Conservation (phyloP, 2,329 filamentous ascomycete genomes). For the Sporothrix phasma region DNA sequence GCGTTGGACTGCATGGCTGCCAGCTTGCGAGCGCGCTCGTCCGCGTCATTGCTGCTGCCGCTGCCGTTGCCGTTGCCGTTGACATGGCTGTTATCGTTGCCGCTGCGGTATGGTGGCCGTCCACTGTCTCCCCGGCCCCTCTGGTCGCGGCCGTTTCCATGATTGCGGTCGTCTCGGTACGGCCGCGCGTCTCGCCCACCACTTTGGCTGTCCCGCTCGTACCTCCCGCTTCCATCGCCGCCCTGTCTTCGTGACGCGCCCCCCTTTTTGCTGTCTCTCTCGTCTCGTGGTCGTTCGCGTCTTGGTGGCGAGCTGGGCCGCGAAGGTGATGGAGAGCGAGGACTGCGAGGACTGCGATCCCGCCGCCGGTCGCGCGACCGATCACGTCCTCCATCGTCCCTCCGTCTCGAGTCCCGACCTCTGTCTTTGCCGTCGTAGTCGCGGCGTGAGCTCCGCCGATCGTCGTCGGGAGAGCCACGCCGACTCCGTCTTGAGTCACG, state of each 20-base stretch:
- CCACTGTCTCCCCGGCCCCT: background rate
- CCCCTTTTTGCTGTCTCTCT: background rate
- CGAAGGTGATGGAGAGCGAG: background rate
- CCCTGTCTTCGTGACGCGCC: background rate
- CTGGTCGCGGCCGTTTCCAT: slow-evolving; percentile 4
- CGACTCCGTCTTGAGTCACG: background rate
- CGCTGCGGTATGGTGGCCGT: background rate
- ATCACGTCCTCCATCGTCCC: background rate
- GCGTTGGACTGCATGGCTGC: slow-evolving; percentile 67
- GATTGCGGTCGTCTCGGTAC: slow-evolving; percentile 1
- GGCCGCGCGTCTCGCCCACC: background rate
- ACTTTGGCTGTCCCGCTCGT: background rate
- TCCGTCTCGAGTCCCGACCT: background rate
- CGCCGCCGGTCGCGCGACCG: background rate
- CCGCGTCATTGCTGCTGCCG: slow-evolving; percentile 19
- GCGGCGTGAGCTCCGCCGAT: background rate
- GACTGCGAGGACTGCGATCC: background rate
- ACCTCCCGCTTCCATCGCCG: slow-evolving; percentile 6
- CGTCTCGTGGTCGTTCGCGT: slow-evolving; percentile 23
- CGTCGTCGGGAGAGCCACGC: background rate
- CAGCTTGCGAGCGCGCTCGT: slow-evolving; percentile 53
- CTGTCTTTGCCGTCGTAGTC: background rate
- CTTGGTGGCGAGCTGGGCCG: background rate
- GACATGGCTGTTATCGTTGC: background rate
- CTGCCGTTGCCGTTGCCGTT: slow-evolving; percentile 26